Evolutionary conservation across 495 filamentous ascomycete genomes (phyloP), one percentile per base, ranked within the genome.

Genomic region (Podospora tetraspora): DNA sequence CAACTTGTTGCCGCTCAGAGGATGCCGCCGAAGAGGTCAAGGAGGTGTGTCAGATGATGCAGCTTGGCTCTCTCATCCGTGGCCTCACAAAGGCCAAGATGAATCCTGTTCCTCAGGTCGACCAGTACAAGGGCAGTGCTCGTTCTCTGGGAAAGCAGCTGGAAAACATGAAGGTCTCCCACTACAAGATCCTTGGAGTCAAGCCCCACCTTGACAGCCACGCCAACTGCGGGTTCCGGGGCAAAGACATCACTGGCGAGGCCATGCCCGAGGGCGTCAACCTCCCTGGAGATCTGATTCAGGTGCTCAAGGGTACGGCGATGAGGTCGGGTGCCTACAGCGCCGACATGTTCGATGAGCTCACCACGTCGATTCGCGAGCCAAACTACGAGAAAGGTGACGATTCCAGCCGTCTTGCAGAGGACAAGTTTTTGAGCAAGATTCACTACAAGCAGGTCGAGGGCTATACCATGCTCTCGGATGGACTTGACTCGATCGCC

Each of bases 51-150:
- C 61, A 66, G 32, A 30, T 61, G 19, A 63, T 62, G 43, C 74
- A 76, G 59, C 68, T 76, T n/a, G 72, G 74, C 8, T 74, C 69
- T 0, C 43, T 72, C 3, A 21, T 70, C n/a, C 61, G 63, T 43
- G 67, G 57, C 3, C 58, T 76, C 3, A 67, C 34, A 4, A n/a
- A 21, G 12, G 66, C 60, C 3, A 25, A 57, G 0, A 19, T 76
- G 22, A 32, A 68, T 3, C 74, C 74, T 0, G 58, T 72, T 12
- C 70, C 69, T 0, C 37, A 58, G 2, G 10, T 61, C 7, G 56
- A 58, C 1, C 22, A 32, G 4, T 76, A 74, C 66, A 52, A 34
- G 10, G 72, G 67, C 34, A 72, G 69, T n/a, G 70, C 64, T 1
- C 12, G 5, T 6, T 61, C 58, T 1, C 27, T 76, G 13, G 66